Percentiles rank a stretch among this genome's conserved stretches.
These are phyloP conservation scores for Phaeoacremonium minimum DNA, from an alignment of 2,329 filamentous ascomycete species.

Conservation along the genomic window DNA sequence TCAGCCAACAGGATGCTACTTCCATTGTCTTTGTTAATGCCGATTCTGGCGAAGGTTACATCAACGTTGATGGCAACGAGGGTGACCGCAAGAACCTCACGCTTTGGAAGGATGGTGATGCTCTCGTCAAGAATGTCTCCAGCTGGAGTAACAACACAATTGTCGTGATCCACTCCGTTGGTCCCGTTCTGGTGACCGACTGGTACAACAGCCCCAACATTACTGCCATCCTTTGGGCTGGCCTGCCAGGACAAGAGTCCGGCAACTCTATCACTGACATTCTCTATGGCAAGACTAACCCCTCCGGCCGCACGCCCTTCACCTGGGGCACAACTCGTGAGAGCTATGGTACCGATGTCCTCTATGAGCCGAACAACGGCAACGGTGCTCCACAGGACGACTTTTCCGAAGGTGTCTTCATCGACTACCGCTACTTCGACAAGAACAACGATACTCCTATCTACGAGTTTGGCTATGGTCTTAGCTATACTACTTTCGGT, in stretches of 20 bases:
- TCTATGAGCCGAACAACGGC: slow-evolving; percentile 67
- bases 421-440: slow-evolving; percentile 79
- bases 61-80: slow-evolving; percentile 74
- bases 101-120: slow-evolving; percentile 78
- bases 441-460: slow-evolving; percentile 59
- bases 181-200: slow-evolving; percentile 71
- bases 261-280: slow-evolving; percentile 76
- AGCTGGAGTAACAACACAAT: slow-evolving; percentile 81
- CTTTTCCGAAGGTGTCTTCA: slow-evolving; percentile 74
- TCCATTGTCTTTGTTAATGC: slow-evolving; percentile 89
- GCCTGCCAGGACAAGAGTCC: slow-evolving; percentile 77
- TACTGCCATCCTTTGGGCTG: slow-evolving; percentile 79
- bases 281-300: slow-evolving; percentile 78
- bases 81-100: slow-evolving; percentile 93
- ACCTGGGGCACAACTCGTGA: slow-evolving; percentile 67
- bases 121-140: slow-evolving; percentile 76
- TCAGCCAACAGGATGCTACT: slow-evolving; percentile 59
- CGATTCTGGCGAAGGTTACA: slow-evolving; percentile 81
- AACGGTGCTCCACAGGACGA: slow-evolving; percentile 63
- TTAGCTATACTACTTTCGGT: slow-evolving; percentile 75
- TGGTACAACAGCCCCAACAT: slow-evolving; percentile 75
- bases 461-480: slow-evolving; percentile 77
- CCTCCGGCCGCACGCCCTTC: slow-evolving; percentile 73
- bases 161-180: slow-evolving; percentile 83
- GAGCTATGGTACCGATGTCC: slow-evolving; percentile 66